These are phyloP conservation scores for Phoenix dactylifera DNA, from an alignment of 176 grass and related monocot genomes.

Conservation along the genomic window DNA sequence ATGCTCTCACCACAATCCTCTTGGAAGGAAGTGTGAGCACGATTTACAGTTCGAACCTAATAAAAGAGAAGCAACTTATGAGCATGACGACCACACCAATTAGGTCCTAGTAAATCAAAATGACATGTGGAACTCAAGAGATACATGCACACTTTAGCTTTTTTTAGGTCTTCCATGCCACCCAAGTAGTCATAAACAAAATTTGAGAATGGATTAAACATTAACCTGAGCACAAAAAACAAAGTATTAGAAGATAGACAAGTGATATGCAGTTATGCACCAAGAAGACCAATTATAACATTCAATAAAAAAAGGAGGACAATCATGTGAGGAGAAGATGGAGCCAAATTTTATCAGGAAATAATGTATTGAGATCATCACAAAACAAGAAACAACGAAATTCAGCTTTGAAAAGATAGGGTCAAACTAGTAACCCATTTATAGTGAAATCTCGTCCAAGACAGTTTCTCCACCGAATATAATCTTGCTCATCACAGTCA, in stretches of 20 bases:
- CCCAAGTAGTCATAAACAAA: constrained; percentile 91
- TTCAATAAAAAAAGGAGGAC: too few relatives aligned
- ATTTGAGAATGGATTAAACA: constrained; percentile 92
- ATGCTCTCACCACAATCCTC: constrained; percentile 78
- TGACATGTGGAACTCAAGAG: constrained; percentile 23
- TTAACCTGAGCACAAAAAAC: constrained; percentile 48
- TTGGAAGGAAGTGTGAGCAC: constrained; percentile 61
- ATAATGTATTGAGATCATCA: neutral
- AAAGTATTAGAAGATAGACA: constrained; percentile 1
- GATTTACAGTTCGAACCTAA: constrained; percentile 82
- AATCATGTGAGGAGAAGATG: too few relatives aligned
- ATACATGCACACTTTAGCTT: constrained; percentile 53
- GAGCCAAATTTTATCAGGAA: neutral
- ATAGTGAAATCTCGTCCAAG: constrained; percentile 84
- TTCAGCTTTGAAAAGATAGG: constrained; percentile 2
- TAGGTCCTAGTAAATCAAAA: constrained; percentile 11
- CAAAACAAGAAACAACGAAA: neutral
- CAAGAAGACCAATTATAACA: too few relatives aligned
- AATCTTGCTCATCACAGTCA: constrained; percentile 68
- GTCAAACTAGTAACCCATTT: constrained; percentile 50
- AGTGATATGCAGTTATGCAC: too few relatives aligned
- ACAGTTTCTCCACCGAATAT: constrained; percentile 82
- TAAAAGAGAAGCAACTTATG: constrained; percentile 9
- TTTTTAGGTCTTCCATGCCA: constrained; percentile 85
- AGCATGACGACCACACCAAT: constrained; percentile 4